Percentiles rank a stretch among this genome's conserved stretches.
Evolutionary conservation across 2,329 filamentous ascomycete genomes (phyloP).

Genomic region (Talaromyces marneffei): DNA sequence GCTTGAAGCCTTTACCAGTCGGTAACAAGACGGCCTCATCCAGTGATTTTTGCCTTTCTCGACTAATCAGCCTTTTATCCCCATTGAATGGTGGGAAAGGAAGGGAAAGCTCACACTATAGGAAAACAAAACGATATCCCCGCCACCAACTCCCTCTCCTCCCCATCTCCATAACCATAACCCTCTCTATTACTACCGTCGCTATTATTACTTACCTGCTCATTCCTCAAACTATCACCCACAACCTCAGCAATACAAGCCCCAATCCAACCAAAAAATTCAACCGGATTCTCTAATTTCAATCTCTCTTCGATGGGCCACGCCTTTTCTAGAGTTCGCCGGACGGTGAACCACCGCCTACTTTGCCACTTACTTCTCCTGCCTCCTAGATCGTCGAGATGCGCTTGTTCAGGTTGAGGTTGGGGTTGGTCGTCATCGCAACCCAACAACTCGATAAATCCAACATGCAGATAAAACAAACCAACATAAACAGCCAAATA

Average conservation of each 20-base stretch:
- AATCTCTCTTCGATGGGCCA: conserved; percentile 70
- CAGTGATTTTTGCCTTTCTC: conserved; percentile 42
- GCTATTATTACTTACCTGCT: conserved; percentile 16
- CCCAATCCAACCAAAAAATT: conserved; percentile 70
- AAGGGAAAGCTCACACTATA: conserved; percentile 30
- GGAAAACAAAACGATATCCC: conserved; percentile 42
- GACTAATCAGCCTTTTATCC: neutral
- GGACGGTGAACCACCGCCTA: conserved; percentile 44
- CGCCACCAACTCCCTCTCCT: conserved; percentile 30
- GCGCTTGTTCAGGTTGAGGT: neutral
- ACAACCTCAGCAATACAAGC: conserved; percentile 67
- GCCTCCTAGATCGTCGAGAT: neutral
- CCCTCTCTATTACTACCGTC: neutral
- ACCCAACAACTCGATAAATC: conserved; percentile 46
- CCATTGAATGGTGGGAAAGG: neutral
- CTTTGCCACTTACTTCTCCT: neutral
- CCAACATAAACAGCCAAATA: conserved; percentile 52
- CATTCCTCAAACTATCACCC: conserved; percentile 38
- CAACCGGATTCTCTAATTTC: conserved; percentile 64
- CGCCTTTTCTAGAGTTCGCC: conserved; percentile 59
- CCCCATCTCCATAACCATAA: conserved; percentile 7
- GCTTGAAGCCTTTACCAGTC: conserved; percentile 49
- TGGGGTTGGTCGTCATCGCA: conserved; percentile 23
- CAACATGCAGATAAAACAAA: conserved; percentile 47
- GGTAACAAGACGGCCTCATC: conserved; percentile 48